Base-by-base conservation (phyloP, 73 alveolate genomes). In the Effrenium voratum region DNA sequence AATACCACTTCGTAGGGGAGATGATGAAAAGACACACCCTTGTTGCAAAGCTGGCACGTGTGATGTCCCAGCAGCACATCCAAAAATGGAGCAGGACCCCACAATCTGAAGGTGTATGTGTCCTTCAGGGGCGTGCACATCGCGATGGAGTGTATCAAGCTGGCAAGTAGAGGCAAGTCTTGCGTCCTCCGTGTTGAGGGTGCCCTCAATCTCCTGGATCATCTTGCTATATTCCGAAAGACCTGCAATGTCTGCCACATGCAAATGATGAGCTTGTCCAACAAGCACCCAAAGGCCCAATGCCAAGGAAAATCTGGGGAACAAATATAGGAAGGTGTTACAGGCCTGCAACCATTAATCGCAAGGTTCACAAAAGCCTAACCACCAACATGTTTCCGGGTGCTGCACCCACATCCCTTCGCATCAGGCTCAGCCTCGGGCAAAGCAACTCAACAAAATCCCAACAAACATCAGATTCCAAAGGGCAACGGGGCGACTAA, bases 31-130 rank as follows among this genome's bases (percentile, higher is more conserved):
- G n/a, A n/a, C n/a, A n/a, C n/a, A n/a, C n/a, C n/a, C n/a, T n/a
- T n/a, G n/a, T n/a, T n/a, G n/a, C n/a, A n/a, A n/a, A n/a, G n/a
- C n/a, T n/a, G n/a, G n/a, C n/a, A n/a, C n/a, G n/a, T n/a, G n/a
- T n/a, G n/a, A n/a, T 13, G 30, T 55, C 38, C 47, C 38, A 76
- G 86, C 41, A 50, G 57, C 97, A 90, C 97, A 47, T 90, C 97
- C 75, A 90, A 87, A 55, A 90, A 90, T 44, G 97, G 97, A 24
- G 97, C 97, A 22, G 97, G 97, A 12, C 97, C 97, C 97, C 97
- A 90, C 43, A 90, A 44, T 36, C 97, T 68, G 97, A 90, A 90
- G 87, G 97, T 90, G 75, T 90, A 90, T 73, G 97, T 90, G 87
- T 90, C 97, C 97, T 90, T 10, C 68, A 13, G 68, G 10, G 22